Conservation (phyloP, 2,329 filamentous ascomycete genomes). For the Gaeumannomyces sp. region DNA sequence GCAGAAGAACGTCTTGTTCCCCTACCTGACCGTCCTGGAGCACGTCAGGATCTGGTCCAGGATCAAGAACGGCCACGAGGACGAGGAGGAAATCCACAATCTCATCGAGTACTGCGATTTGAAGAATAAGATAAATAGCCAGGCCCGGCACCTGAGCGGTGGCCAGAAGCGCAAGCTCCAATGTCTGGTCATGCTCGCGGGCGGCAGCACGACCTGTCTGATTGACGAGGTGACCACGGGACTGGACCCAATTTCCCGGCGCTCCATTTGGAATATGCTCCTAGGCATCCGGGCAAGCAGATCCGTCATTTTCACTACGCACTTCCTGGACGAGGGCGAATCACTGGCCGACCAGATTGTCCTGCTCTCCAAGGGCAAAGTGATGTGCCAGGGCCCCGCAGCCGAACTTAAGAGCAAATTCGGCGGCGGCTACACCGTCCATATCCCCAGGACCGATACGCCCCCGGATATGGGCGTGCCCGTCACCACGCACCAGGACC, state of each 20-base stretch:
- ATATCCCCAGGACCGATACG: slow-evolving; percentile 55
- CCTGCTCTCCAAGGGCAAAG: slow-evolving; percentile 75
- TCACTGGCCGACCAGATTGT: slow-evolving; percentile 83
- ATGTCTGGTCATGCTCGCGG: slow-evolving; percentile 66
- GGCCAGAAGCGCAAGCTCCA: slow-evolving; percentile 91
- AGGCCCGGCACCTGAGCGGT: slow-evolving; percentile 73
- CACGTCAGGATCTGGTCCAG: slow-evolving; percentile 79
- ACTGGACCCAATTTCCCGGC: slow-evolving; percentile 75
- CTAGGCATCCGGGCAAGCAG: slow-evolving; percentile 74
- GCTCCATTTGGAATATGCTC: slow-evolving; percentile 93
- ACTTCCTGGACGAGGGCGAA: slow-evolving; percentile 91
- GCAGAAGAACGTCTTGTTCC: slow-evolving; percentile 92
- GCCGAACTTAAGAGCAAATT: slow-evolving; percentile 77
- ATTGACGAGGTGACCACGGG: slow-evolving; percentile 89
- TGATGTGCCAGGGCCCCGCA: slow-evolving; percentile 77
- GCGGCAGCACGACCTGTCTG: slow-evolving; percentile 80
- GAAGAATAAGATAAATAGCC: slow-evolving; percentile 63
- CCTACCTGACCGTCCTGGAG: slow-evolving; percentile 77
- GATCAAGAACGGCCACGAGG: slow-evolving; percentile 60
- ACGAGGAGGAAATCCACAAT: slow-evolving; percentile 50
- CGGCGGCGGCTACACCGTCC: slow-evolving; percentile 79
- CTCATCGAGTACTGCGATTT: slow-evolving; percentile 70
- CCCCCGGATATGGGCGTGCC: slow-evolving; percentile 49
- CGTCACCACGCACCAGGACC: slow-evolving; percentile 59
- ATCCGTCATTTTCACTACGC: slow-evolving; percentile 83